Percentiles rank a stretch among this genome's conserved stretches.
phyloP scores from a whole-genome alignment of 1,284 basidiomycete genomes.

The Xerocomus amazonicus region DNA sequence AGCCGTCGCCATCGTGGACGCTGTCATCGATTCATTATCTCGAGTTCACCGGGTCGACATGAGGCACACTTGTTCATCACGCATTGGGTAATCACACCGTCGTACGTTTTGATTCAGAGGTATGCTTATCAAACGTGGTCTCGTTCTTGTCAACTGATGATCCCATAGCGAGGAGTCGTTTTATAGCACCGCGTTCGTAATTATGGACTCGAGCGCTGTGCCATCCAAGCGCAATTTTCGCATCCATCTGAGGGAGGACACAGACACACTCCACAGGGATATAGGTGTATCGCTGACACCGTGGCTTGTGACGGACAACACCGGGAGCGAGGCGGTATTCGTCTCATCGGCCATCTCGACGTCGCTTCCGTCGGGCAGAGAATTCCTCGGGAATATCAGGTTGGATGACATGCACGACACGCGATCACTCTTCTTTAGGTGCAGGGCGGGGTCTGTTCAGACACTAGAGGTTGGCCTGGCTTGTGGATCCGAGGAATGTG shows the following conservation, averaged over 20 bases:
- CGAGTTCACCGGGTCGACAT: slow-evolving; percentile 23
- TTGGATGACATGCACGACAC: slow-evolving; percentile 9
- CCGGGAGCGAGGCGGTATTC: slow-evolving; percentile 6
- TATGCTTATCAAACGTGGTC: neutral
- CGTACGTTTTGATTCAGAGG: slow-evolving; percentile 21
- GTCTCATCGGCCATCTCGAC: slow-evolving; percentile 8
- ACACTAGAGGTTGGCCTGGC: slow-evolving; percentile 22
- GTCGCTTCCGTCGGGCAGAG: slow-evolving; percentile 6
- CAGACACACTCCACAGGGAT: slow-evolving; percentile 8
- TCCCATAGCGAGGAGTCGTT: slow-evolving; percentile 17
- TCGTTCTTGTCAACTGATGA: neutral
- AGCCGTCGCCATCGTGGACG: slow-evolving; percentile 28
- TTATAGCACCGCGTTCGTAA: slow-evolving; percentile 24
- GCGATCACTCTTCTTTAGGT: slow-evolving; percentile 14
- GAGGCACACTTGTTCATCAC: slow-evolving; percentile 8
- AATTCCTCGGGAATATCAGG: slow-evolving; percentile 18
- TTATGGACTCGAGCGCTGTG: slow-evolving; percentile 21
- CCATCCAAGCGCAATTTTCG: slow-evolving; percentile 12
- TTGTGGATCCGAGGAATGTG: slow-evolving; percentile 23
- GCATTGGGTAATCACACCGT: slow-evolving; percentile 19
- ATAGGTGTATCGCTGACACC: slow-evolving; percentile 16
- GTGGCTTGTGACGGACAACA: slow-evolving; percentile 17
- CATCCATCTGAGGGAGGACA: neutral
- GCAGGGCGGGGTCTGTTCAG: slow-evolving; percentile 18
- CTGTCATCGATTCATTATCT: slow-evolving; percentile 21